Percentiles rank a stretch among this genome's conserved stretches.
phyloP scores from a whole-genome alignment of 148 eudicot species.

The Chenopodium quinoa region DNA sequence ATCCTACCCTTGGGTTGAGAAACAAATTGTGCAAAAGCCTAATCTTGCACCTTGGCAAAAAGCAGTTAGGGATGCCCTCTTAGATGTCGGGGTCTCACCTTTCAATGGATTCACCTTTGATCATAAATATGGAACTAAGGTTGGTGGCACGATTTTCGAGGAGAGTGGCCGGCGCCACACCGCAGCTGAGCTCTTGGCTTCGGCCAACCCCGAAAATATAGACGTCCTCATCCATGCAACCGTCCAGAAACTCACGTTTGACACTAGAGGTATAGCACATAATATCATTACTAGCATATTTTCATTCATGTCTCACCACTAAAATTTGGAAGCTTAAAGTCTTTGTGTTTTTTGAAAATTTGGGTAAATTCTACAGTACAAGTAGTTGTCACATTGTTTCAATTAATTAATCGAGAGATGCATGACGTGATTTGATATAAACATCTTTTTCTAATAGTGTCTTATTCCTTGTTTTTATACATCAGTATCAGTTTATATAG shows the following conservation, averaged over 20 bases:
- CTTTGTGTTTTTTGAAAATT: too few relatives aligned
- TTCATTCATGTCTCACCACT: too few relatives aligned
- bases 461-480: too few relatives aligned
- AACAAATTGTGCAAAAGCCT: conserved; percentile 70
- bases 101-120: conserved; percentile 91
- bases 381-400: too few relatives aligned
- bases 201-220: conserved; percentile 56
- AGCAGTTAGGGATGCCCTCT: conserved; percentile 64
- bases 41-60: conserved; percentile 63
- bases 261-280: conserved; percentile 36
- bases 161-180: conserved; percentile 70
- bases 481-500: too few relatives aligned
- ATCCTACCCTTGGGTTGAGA: conserved; percentile 89
- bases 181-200: conserved; percentile 76
- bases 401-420: too few relatives aligned
- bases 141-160: conserved; percentile 91
- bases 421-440: too few relatives aligned
- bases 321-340: too few relatives aligned
- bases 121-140: conserved; percentile 86
- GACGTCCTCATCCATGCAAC: conserved; percentile 69
- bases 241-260: conserved; percentile 63
- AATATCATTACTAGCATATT: neutral
- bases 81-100: conserved; percentile 80
- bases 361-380: too few relatives aligned
- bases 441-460: too few relatives aligned